Conservation (phyloP, 1,284 basidiomycete species). For the Phellopilus nigrolimitatus region DNA sequence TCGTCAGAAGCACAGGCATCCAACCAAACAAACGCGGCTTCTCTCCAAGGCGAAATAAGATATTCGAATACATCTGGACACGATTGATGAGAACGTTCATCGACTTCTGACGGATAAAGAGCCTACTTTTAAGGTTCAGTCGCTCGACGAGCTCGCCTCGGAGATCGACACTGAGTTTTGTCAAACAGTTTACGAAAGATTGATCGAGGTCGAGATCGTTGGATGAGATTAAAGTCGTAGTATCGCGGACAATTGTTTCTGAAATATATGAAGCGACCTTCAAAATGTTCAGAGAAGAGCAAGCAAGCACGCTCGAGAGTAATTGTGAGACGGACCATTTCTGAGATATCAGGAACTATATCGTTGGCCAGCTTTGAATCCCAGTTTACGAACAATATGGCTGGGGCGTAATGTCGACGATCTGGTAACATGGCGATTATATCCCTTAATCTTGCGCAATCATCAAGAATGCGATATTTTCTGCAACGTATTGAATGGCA, state of each 20-base stretch:
- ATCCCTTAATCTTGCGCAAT: conserved; percentile 63
- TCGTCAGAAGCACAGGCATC: conserved; percentile 45
- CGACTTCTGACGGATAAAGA: not conserved
- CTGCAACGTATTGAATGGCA: conserved; percentile 31
- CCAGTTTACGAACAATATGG: conserved; percentile 58
- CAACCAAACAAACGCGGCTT: conserved; percentile 50
- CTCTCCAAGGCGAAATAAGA: conserved; percentile 43
- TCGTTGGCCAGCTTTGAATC: conserved; percentile 36
- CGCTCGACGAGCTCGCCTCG: conserved; percentile 49
- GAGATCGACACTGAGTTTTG: conserved; percentile 43
- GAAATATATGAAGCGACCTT: conserved; percentile 45
- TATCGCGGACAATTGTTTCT: conserved; percentile 39
- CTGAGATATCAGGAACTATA: conserved; percentile 38
- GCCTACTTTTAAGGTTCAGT: conserved; percentile 44
- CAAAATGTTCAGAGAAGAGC: not conserved
- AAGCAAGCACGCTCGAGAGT: not conserved
- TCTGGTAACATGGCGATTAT: conserved; percentile 48
- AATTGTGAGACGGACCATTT: conserved; percentile 43
- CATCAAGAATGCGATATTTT: conserved; percentile 67
- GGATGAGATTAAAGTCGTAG: conserved; percentile 43
- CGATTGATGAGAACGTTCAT: conserved; percentile 6
- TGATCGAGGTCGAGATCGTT: conserved; percentile 51
- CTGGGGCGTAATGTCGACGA: conserved; percentile 53
- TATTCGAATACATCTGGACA: conserved; percentile 42
- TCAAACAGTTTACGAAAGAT: conserved; percentile 43